phyloP scores from a whole-genome alignment of 768 basidiomycete species.

The Suillus occidentalis region DNA sequence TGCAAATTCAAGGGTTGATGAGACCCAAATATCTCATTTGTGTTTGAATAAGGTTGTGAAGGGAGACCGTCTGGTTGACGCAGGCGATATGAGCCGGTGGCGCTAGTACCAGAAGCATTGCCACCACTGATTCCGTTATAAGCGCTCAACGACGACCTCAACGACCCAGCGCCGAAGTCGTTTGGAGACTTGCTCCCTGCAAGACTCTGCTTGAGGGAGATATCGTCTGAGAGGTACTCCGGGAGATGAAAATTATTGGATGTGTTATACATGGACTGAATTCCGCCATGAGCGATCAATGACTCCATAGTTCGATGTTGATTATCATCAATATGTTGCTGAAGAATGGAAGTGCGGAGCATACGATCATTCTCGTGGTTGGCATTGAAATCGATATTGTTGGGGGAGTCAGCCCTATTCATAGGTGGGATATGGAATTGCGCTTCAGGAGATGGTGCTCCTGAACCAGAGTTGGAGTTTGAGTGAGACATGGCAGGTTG shows the following conservation, averaged over 20 bases:
- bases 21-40: conserved; percentile 26
- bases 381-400: conserved; percentile 37
- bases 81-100: conserved; percentile 34
- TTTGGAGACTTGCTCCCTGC: conserved; percentile 29
- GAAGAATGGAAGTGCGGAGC: conserved; percentile 25
- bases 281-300: conserved; percentile 31
- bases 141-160: conserved; percentile 37
- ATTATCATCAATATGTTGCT: conserved; percentile 30
- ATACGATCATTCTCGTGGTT: conserved; percentile 34
- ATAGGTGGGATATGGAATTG: conserved; percentile 51
- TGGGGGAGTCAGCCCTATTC: conserved; percentile 54
- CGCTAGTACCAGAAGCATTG: conserved; percentile 22
- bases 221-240: conserved; percentile 36
- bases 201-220: conserved; percentile 32
- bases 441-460: conserved; percentile 48
- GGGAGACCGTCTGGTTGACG: conserved; percentile 35
- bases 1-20: conserved; percentile 31
- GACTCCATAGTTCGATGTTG: conserved; percentile 31
- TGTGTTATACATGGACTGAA: conserved; percentile 44
- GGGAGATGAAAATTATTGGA: conserved; percentile 31
- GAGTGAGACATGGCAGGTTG: conserved; percentile 49
- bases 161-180: conserved; percentile 37
- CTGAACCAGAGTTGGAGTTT: conserved; percentile 53
- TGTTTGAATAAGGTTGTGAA: conserved; percentile 25
- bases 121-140: conserved; percentile 29